Evolutionary conservation across 345 rosid genomes (phyloP), one percentile per base, ranked within the genome.

Genomic region (Ceriops tagal): DNA sequence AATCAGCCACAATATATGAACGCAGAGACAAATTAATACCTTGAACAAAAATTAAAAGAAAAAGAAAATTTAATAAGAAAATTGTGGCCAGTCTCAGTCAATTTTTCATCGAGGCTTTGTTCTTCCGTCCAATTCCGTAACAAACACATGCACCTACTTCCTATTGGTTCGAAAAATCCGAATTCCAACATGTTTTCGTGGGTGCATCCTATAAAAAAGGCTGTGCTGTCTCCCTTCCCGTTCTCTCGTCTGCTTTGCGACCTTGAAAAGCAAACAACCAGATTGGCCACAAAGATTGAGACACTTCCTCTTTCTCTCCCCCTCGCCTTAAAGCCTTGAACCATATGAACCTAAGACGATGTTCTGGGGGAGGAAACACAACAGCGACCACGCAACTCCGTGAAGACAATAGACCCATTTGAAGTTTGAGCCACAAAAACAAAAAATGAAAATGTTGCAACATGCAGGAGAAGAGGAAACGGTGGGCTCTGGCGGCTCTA

Each of bases 201-300:
- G 37, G 37, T 34, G 37, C 37, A 8, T 34, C 37, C 37, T 1
- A 34, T 34, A 1, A 7, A 34, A 8, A 7, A 34, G 1, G 37
- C 37, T 0, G 37, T 34, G 37, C 37, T 0, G 37, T 34, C 67
- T 76, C 52, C 58, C 65, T 34, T 60, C 49, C 66, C 79, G 20
- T 68, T 83, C 73, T 78, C 72, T 65, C 18, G 69, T 78, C 69
- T 61, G 80, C 70, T 75, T 75, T 83, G 85, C 83, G 74, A 74
- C 64, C 84, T 84, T 79, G 72, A 64, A 64, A 85, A 87, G 81
- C 86, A 84, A 85, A 83, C 88, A 19, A 27, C 70, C 68, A 32
- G 85, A 80, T 85, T 80, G 83, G 76, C 76, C 80, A 30, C 53
- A 70, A 20, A 65, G 32, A 67, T 6, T 27, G 59, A 3, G 16